These are phyloP conservation scores for Lodderomyces parapsilosis DNA, from an alignment of 1,139 yeast species.

Conservation along the genomic window DNA sequence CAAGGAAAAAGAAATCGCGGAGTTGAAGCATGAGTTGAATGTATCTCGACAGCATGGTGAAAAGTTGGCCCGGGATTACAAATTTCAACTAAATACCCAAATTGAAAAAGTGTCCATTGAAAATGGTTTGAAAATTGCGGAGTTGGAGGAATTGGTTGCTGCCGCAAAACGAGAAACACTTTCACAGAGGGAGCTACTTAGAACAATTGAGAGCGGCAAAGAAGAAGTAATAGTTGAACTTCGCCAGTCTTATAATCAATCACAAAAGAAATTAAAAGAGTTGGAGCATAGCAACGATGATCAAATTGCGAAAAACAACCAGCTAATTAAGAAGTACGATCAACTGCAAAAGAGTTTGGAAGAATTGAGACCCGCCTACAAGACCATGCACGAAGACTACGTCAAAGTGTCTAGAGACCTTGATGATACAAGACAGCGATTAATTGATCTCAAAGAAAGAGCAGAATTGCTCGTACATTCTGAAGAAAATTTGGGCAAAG, in stretches of 20 bases:
- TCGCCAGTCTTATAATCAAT: constrained; percentile 7
- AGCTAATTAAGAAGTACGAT: constrained; percentile 4
- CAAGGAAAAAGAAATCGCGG: background rate
- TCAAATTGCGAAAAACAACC: constrained; percentile 9
- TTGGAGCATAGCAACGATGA: constrained; percentile 6
- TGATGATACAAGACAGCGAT: constrained; percentile 3
- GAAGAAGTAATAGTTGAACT: constrained; percentile 12
- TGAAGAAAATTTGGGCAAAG: background rate
- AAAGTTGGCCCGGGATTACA: constrained; percentile 22
- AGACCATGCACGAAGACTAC: constrained; percentile 7
- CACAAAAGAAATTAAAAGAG: constrained; percentile 7
- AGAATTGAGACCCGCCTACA: constrained; percentile 6
- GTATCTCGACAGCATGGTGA: background rate
- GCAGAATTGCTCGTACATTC: background rate
- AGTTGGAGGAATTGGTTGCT: constrained; percentile 8
- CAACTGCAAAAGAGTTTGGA: constrained; percentile 3
- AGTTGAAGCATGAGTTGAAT: constrained; percentile 3
- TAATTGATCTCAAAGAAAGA: background rate
- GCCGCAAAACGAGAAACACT: constrained; percentile 9
- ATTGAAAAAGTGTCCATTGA: constrained; percentile 29
- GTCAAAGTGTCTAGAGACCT: constrained; percentile 9
- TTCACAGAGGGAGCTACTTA: constrained; percentile 2
- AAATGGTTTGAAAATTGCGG: constrained; percentile 24
- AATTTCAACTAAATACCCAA: constrained; percentile 28
- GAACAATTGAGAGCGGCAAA: constrained; percentile 8